Evolutionary conservation across 495 filamentous ascomycete species (phyloP), one percentile per base, ranked within the genome.

Genomic region (Niebla homalea): DNA sequence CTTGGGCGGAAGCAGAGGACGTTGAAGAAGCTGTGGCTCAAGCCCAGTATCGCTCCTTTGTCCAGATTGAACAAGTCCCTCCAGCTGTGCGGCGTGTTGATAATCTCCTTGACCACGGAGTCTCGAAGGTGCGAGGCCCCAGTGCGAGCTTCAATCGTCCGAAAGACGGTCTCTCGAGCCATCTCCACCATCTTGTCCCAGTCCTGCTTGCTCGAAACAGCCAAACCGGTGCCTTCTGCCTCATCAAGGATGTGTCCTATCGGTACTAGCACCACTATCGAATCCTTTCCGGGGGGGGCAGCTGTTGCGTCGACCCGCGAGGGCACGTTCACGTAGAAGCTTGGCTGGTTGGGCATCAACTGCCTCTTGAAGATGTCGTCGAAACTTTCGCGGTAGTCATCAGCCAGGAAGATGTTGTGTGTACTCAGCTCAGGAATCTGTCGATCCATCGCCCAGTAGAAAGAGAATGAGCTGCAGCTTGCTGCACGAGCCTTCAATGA

Each of bases 291-390:
- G n/a, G 63, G 53, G 0, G 83, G 83, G 12, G 83, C 80, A 5
- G 82, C 83, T 6, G 70, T 70, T 0, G 77, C 66, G 56, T 87
- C 82, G 21, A 84, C 70, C 16, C 79, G 70, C 25, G 69, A 77
- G 0, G 81, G 82, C 3, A 85, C 80, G 58, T 85, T 84, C 63
- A 85, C 71, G 64, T 85, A 87, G 68, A 87, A 87, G 23, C 73
- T 78, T 1, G 80, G 81, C 32, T 84, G 70, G 2, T 65, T 47
- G 3, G 82, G 83, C 11, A 87, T 70, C 5, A 68, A 60, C 52
- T 84, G 78, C 11, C 72, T 52, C 48, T 83, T 74, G 67, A 87
- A 85, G 36, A 85, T 87, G 42, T 71, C 68, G 63, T 85, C 80
- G 59, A 87, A 87, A 18, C 72, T 77, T 53, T 79, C 77, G 36